phyloP scores from a whole-genome alignment of 2,329 filamentous ascomycete species.

The Bipolaris sorokiniana region DNA sequence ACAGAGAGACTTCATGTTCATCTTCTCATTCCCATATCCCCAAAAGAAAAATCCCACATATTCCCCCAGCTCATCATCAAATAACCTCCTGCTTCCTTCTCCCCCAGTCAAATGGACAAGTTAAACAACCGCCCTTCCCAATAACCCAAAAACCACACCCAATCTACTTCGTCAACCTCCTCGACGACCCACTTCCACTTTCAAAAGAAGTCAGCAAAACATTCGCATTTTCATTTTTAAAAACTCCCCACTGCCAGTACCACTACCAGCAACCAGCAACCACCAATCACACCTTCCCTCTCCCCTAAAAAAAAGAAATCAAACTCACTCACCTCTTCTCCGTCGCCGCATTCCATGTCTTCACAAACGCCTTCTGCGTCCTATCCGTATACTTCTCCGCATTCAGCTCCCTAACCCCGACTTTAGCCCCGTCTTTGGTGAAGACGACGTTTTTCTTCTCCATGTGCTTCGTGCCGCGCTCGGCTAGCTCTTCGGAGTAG shows the following conservation, averaged over 20 bases:
- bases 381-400: constrained; percentile 75
- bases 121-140: too few species aligned
- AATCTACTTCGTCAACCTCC: too few species aligned
- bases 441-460: constrained; percentile 77
- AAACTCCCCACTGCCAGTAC: too few species aligned
- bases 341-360: constrained; percentile 55
- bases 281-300: neutral
- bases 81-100: too few species aligned
- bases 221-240: neutral
- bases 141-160: too few species aligned
- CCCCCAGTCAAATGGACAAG: too few species aligned
- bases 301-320: neutral
- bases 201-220: neutral
- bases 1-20: too few species aligned
- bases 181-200: too few species aligned
- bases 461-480: constrained; percentile 71
- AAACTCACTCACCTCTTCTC: constrained; percentile 20
- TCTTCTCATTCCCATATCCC: too few species aligned
- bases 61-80: too few species aligned
- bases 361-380: constrained; percentile 67
- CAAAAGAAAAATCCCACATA: too few species aligned
- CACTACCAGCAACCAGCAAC: neutral
- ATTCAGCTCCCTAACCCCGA: constrained; percentile 71
- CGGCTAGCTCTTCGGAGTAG: constrained; percentile 68
- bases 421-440: constrained; percentile 74